Evolutionary conservation across 345 rosid genomes (phyloP).

Genomic region (Eucalyptus marginata): DNA sequence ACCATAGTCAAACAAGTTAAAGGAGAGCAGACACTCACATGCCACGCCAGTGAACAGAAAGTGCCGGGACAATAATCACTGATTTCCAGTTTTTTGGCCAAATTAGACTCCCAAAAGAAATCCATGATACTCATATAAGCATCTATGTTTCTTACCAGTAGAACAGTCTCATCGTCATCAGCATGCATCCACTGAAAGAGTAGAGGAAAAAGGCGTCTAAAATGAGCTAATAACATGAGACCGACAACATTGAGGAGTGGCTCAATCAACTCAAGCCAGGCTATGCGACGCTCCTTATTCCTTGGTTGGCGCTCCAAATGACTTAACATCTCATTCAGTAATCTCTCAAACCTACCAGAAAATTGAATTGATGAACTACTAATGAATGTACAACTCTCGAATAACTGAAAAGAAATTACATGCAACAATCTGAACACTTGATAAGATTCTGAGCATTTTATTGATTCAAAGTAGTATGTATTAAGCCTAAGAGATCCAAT

Average conservation of each 20-base stretch:
- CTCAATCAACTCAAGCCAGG: slow-evolving; percentile 61
- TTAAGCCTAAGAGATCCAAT: neutral
- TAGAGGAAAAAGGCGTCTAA: slow-evolving; percentile 68
- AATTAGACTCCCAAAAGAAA: neutral
- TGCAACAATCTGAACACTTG: neutral
- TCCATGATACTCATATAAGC: neutral
- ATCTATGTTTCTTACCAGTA: slow-evolving; percentile 36
- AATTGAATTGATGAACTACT: neutral
- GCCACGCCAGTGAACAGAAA: neutral
- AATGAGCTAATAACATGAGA: slow-evolving; percentile 68
- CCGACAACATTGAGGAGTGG: slow-evolving; percentile 53
- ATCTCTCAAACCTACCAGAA: slow-evolving; percentile 52
- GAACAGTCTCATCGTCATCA: slow-evolving; percentile 68
- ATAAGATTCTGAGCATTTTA: neutral
- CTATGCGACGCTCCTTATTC: slow-evolving; percentile 46
- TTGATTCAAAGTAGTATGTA: neutral
- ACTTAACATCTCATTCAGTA: slow-evolving; percentile 67
- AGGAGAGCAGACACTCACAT: neutral
- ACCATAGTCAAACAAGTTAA: neutral
- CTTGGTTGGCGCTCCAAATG: slow-evolving; percentile 90
- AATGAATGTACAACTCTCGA: neutral
- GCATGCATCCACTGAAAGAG: slow-evolving; percentile 85
- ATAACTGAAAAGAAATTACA: neutral
- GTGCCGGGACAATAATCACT: neutral
- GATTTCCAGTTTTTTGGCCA: neutral